Evolutionary conservation across 2,329 filamentous ascomycete genomes (phyloP), one percentile per base, ranked within the genome.

Genomic region (Venturia effusa): DNA sequence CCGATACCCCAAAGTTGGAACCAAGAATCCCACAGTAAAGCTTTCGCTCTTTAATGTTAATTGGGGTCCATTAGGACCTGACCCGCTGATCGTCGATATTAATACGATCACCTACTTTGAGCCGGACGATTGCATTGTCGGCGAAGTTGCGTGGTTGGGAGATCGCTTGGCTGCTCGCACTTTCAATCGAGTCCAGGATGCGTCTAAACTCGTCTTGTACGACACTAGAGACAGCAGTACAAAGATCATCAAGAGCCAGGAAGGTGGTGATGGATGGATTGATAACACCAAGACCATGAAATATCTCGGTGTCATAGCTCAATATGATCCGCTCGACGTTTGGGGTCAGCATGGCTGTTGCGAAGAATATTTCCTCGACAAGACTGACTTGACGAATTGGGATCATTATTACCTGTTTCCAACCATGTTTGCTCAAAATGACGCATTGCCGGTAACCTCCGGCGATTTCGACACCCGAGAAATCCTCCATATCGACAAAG

Each of bases 151-250:
- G 0, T 89, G 87, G 87, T 75, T 88, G 24, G 88, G 86, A 0
- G 80, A 84, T 8, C 75, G 75, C 5, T 77, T 89, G 45, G 78
- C 87, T 43, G 86, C 87, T 73, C 82, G 85, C 15, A 83, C 83
- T 0, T 89, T 83, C 75, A 88, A 89, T 71, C 83, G 87, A 4
- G 84, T 88, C 0, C 87, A 89, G 69, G 85, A 88, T 67, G 74
- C 78, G 1, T 84, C 87, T 65, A 86, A 85, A 66, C 76, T 87
- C 17, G 80, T 89, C 1, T 73, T 83, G 0, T 83, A 89, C 3
- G 79, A 87, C 66, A 78, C 82, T 1, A 74, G 76, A 1, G 75
- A 78, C 2, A 72, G 76, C 1, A 73, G 75, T 0, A 81, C 80
- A 11, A 77, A 71, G 8, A 71, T 81, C 0, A 76, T 83, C 17